Evolutionary conservation across 1,284 basidiomycete genomes (phyloP).

Genomic region (Papiliotrema fonsecae): DNA sequence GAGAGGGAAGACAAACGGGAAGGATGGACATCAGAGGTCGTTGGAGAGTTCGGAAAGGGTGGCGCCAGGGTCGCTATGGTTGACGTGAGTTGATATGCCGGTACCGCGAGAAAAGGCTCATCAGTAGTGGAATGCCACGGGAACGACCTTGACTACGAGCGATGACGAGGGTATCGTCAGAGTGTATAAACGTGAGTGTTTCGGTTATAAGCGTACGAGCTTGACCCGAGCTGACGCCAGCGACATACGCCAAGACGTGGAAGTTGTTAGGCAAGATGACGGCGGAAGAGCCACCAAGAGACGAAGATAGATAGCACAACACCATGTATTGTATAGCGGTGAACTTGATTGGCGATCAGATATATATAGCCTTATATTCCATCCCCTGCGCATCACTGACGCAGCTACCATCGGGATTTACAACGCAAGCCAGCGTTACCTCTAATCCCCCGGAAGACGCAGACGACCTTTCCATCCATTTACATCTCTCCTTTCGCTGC

Average conservation of each 20-base stretch:
- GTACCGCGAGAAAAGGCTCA: constrained; percentile 1
- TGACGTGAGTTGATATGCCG: constrained; percentile 56
- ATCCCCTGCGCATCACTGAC: too few species aligned
- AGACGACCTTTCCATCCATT: too few species aligned
- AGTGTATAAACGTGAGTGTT: constrained; percentile 70
- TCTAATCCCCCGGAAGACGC: too few species aligned
- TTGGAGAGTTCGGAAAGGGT: constrained; percentile 77
- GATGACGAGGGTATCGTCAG: constrained; percentile 84
- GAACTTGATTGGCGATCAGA: too few species aligned
- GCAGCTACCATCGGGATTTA: too few species aligned
- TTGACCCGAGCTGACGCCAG: constrained; percentile 23
- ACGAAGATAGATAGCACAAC: too few species aligned
- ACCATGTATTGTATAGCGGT: too few species aligned
- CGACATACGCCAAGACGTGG: constrained; percentile 47
- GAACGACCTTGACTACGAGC: constrained; percentile 79
- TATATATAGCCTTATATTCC: too few species aligned
- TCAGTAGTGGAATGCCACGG: constrained; percentile 50
- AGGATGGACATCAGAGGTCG: constrained; percentile 66
- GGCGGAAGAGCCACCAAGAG: constrained; percentile 43
- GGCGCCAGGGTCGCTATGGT: constrained; percentile 81
- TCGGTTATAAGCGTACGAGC: neutral
- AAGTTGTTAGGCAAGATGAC: constrained; percentile 46
- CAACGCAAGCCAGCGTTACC: too few species aligned
- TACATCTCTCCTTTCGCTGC: too few species aligned
- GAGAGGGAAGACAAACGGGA: constrained; percentile 37